Conservation (phyloP, 176 grass and related monocot species). For the Leersia perrieri region DNA sequence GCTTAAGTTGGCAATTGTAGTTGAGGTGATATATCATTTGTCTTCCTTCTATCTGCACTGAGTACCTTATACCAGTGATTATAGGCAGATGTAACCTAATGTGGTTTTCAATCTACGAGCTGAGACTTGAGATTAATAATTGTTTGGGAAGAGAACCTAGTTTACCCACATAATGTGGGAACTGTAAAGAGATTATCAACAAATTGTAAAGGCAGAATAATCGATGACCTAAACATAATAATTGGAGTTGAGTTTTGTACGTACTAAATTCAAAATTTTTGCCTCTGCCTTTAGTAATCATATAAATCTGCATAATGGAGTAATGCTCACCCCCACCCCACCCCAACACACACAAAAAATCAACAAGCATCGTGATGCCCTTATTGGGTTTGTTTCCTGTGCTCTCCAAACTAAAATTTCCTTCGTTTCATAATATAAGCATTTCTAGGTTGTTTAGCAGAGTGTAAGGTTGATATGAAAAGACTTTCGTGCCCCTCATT, state of each 20-base stretch:
- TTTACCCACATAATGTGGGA: background rate
- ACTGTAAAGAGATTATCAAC: background rate
- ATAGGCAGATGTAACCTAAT: background rate
- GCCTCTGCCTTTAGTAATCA: background rate
- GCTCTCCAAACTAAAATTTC: background rate
- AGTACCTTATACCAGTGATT: background rate
- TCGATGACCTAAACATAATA: background rate
- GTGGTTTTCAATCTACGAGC: background rate
- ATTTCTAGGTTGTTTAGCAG: too few species aligned
- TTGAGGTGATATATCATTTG: conserved; percentile 53
- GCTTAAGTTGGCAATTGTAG: conserved; percentile 84
- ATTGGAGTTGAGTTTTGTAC: background rate
- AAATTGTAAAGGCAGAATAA: background rate
- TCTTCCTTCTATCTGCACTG: background rate
- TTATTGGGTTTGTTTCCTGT: background rate
- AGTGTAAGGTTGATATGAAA: too few species aligned
- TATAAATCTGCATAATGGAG: background rate
- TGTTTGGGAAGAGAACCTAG: background rate
- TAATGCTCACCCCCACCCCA: background rate
- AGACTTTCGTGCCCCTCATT: too few species aligned
- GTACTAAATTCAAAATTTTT: background rate
- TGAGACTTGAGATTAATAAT: background rate
- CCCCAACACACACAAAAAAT: background rate
- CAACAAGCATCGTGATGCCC: background rate
- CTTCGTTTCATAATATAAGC: too few species aligned